Evolutionary conservation across 2,329 filamentous ascomycete species (phyloP).

Genomic region (Coleophoma eucalyptorum): DNA sequence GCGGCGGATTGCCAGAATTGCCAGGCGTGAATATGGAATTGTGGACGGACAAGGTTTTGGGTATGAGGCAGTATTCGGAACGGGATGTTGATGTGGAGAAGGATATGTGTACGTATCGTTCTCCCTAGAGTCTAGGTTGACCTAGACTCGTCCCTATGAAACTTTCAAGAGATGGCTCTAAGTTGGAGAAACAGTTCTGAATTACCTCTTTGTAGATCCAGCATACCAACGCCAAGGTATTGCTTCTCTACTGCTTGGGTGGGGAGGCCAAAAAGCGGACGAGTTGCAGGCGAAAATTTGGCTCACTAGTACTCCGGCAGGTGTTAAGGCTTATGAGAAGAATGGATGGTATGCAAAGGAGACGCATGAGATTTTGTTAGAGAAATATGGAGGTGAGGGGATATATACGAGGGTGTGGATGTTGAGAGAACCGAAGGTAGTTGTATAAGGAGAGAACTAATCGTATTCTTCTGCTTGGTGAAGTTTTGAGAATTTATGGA

Average conservation of each 20-base stretch:
- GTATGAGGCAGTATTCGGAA: slow-evolving; percentile 8
- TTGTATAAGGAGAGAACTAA: too few species aligned
- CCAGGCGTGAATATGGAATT: slow-evolving; percentile 10
- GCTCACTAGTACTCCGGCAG: slow-evolving; percentile 15
- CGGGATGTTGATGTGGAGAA: slow-evolving; percentile 12
- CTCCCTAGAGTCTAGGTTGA: not conserved
- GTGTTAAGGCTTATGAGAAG: slow-evolving; percentile 14
- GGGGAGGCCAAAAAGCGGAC: slow-evolving; percentile 11
- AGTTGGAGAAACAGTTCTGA: not conserved
- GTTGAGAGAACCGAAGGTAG: slow-evolving; percentile 1
- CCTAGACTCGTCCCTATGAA: too few species aligned
- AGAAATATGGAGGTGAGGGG: slow-evolving; percentile 12
- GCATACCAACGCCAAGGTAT: slow-evolving; percentile 12
- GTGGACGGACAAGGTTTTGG: slow-evolving; percentile 13
- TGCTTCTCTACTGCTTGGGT: slow-evolving; percentile 10
- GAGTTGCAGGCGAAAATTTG: slow-evolving; percentile 8
- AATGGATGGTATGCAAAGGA: slow-evolving; percentile 25
- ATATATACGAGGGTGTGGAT: slow-evolving; percentile 15
- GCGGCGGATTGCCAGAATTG: slow-evolving; percentile 4
- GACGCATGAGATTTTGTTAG: slow-evolving; percentile 9
- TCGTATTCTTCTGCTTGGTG: too few species aligned
- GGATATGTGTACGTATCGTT: slow-evolving; percentile 12
- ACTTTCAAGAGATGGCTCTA: not conserved
- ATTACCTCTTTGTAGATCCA: slow-evolving; percentile 14
- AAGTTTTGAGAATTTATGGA: too few species aligned